Evolutionary conservation across 2,329 filamentous ascomycete genomes (phyloP).

Genomic region (Colletotrichum paranaense): DNA sequence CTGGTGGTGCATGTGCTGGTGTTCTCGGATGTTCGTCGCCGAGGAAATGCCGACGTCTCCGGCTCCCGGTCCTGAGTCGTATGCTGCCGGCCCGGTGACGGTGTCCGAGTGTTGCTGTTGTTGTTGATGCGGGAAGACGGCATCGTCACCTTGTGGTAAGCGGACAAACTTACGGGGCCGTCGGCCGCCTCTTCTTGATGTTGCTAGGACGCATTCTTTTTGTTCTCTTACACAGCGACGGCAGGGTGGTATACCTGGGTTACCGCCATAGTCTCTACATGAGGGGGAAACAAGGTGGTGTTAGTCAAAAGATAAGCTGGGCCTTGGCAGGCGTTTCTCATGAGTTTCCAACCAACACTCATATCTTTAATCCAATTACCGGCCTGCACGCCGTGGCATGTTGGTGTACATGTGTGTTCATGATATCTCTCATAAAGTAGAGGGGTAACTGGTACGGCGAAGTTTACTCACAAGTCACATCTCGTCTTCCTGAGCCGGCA

Average conservation of each 20-base stretch:
- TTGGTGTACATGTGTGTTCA: no score
- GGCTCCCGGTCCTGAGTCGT: not conserved
- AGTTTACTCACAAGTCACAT: constrained; percentile 45
- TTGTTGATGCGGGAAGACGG: not conserved
- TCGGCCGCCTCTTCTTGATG: constrained; percentile 51
- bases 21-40: not conserved
- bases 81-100: not conserved
- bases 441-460: not conserved
- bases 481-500: constrained; percentile 46
- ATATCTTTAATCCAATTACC: not conserved
- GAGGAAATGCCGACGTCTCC: not conserved
- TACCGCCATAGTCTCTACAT: constrained; percentile 46
- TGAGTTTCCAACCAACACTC: not conserved
- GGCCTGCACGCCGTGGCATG: no score
- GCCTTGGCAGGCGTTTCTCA: not conserved
- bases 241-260: constrained; percentile 50
- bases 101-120: not conserved
- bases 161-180: constrained; percentile 40
- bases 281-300: constrained; percentile 8
- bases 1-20: not conserved
- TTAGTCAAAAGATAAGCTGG: not conserved
- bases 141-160: constrained; percentile 6
- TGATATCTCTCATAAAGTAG: no score
- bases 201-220: constrained; percentile 53
- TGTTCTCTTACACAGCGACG: constrained; percentile 50